Conservation (phyloP, 73 alveolate species). For the Paramecium sexaurelia region DNA sequence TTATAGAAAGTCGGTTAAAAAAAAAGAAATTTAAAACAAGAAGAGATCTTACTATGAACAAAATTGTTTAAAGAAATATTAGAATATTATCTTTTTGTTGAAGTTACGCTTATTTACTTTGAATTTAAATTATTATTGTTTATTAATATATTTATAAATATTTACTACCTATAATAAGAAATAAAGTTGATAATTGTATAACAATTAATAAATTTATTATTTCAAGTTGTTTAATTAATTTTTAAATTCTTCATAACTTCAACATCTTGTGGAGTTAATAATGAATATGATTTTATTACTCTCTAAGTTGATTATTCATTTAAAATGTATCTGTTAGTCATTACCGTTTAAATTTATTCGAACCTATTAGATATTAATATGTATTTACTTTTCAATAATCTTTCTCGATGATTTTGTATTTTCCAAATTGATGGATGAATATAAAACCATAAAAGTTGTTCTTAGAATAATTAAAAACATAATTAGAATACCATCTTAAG, state of each 20-base stretch:
- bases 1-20: neutral
- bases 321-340: neutral
- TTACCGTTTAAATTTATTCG: neutral
- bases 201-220: no score
- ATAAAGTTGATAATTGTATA: no score
- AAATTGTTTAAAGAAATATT: neutral
- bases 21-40: conserved; percentile 29
- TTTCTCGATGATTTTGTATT: neutral
- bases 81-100: neutral
- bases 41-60: conserved; percentile 49
- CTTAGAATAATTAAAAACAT: neutral
- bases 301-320: neutral
- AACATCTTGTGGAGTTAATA: neutral
- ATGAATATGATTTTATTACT: neutral
- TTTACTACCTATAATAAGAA: no score
- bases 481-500: neutral
- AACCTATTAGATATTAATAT: neutral
- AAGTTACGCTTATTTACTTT: no score
- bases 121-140: no score
- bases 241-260: neutral
- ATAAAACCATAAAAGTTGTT: neutral
- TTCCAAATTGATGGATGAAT: neutral
- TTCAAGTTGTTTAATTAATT: neutral
- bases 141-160: no score
- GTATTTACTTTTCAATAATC: neutral